phyloP scores from a whole-genome alignment of 768 basidiomycete genomes.

The Tylopilus sp. region DNA sequence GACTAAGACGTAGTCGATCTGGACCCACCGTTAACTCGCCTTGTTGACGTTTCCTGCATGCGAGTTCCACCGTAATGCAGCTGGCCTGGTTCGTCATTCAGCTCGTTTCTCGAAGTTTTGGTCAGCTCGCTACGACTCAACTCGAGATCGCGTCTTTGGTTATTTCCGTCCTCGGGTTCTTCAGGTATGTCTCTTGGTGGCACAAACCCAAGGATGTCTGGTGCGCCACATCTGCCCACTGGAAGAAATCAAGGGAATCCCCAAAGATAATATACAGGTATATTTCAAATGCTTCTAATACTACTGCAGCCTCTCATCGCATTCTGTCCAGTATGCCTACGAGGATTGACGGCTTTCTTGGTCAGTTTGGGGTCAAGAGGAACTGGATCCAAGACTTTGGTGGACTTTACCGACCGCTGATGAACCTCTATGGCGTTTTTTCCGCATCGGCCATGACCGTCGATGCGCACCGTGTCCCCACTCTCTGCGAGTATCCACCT shows the following conservation, averaged over 20 bases:
- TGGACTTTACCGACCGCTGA: neutral
- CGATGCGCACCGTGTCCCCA: neutral
- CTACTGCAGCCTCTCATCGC: too few species aligned
- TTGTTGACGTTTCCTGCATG: too few species aligned
- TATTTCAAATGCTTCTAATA: too few species aligned
- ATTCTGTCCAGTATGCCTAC: neutral
- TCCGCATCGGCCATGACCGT: neutral
- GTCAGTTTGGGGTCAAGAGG: neutral
- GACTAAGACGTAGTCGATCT: too few species aligned
- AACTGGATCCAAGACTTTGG: neutral
- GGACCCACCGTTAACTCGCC: too few species aligned
- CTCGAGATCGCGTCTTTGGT: neutral
- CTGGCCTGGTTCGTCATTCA: neutral
- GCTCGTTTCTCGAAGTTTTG: neutral
- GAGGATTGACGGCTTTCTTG: neutral
- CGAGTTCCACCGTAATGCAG: neutral
- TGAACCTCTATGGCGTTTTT: neutral
- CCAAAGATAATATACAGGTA: neutral
- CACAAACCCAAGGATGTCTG: neutral
- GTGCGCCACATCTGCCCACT: neutral
- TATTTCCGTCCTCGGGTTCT: neutral
- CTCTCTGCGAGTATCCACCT: neutral
- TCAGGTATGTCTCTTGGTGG: neutral
- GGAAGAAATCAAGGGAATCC: neutral
- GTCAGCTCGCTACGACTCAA: neutral